Evolutionary conservation across 1,284 basidiomycete genomes (phyloP), one percentile per base, ranked within the genome.

Genomic region (Ceratobasidium sp.): DNA sequence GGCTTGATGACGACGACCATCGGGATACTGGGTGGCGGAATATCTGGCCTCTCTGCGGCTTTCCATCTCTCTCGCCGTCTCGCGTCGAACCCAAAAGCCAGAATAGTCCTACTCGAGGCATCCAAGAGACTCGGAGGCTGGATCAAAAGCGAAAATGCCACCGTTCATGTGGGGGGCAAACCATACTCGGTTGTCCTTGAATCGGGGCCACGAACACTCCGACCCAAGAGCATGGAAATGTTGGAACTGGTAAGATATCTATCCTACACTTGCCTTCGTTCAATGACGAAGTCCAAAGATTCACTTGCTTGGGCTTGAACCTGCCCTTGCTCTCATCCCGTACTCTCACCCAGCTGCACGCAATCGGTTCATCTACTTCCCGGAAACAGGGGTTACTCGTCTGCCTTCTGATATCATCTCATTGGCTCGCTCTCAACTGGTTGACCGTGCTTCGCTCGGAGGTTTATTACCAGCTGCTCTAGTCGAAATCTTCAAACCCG

Each of bases 41-140:
- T 97, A 55, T 86, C 92, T 0, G 94, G 94, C 6, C 85, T 96
- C 16, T 89, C 93, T 0, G 86, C 92, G 16, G 92, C 94, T 1
- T 93, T 90, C 78, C 87, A 93, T 77, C 87, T 95, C 21, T 84
- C 91, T 4, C 83, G 89, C 65, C 83, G 86, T 6, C 89, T 92
- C 73, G n/a, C n/a, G 88, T 79, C 81, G 1, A 80, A 86, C 0
- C 70, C 75, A 0, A 18, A 50, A 1, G 34, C n/a, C 34, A 81
- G 79, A 26, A 87, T 97, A 67, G 85, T 89, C 0, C 76, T 97
- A 2, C 76, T 96, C 23, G 95, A 97, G 77, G 86, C 84, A 75
- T 81, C 86, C 2, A 61, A 82, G 0, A 82, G 88, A 1, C 81
- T 92, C 1, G 96, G 96, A 10, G 96, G 96, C 36, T 98, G 94